Conservation (phyloP, 2,329 filamentous ascomycete genomes). For the Neobulgaria alba region DNA sequence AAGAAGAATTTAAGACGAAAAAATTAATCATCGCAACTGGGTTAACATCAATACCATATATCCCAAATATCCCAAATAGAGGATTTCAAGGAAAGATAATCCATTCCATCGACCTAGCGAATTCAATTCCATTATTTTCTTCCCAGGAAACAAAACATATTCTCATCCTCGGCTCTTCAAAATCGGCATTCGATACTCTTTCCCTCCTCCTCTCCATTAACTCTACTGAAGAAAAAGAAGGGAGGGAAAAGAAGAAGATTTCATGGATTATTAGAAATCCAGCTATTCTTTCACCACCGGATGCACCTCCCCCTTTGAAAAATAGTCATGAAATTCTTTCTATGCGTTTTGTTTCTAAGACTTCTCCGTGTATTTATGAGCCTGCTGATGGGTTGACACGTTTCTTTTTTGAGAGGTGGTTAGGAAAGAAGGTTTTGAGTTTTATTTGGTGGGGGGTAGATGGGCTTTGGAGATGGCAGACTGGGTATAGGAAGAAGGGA, state of each 20-base stretch:
- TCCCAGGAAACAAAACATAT: constrained; percentile 5
- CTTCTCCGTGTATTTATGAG: constrained; percentile 9
- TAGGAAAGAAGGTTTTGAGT: too few relatives aligned
- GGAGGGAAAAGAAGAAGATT: too few relatives aligned
- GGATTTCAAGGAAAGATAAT: constrained; percentile 8
- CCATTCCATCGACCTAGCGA: constrained; percentile 21
- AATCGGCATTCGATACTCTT: constrained; percentile 13
- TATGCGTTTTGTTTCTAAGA: constrained; percentile 12
- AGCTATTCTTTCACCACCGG: background rate
- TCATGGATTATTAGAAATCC: too few relatives aligned
- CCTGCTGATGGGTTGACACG: constrained; percentile 1
- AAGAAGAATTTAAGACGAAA: constrained; percentile 3
- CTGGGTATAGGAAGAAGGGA: constrained; percentile 1
- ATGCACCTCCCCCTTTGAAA: constrained; percentile 4
- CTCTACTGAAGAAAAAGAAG: too few relatives aligned
- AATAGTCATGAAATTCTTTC: constrained; percentile 9
- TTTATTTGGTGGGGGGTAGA: too few relatives aligned
- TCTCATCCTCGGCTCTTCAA: constrained; percentile 8
- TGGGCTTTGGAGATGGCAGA: constrained; percentile 1
- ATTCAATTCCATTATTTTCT: constrained; percentile 15
- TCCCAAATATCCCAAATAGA: constrained; percentile 14
- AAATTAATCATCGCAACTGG: constrained; percentile 30
- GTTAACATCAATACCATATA: constrained; percentile 24
- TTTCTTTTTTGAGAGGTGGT: constrained; percentile 4
- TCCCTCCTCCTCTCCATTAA: constrained; percentile 5